Evolutionary conservation across 179 eudicot species (phyloP), one percentile per base, ranked within the genome.

Genomic region (Spinacia oleracea): DNA sequence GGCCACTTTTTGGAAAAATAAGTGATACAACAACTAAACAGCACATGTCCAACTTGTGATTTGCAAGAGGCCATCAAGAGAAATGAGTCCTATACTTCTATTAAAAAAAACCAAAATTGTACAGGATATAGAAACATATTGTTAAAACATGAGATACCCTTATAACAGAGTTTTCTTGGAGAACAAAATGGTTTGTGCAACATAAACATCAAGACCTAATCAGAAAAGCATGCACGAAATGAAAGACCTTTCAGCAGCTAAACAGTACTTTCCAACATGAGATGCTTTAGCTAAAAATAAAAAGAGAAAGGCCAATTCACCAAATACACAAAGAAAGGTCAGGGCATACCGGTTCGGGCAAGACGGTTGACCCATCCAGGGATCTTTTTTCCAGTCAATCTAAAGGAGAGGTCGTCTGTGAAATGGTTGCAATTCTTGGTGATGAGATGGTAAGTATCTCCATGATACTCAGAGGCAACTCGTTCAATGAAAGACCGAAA

Each of bases 381-480:
- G 82, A 92, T 88, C 21, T 79, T 72, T 78, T 84, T 88, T 27
- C 90, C 91, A 32, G 90, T 90, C 77, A 92, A 81, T 74, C 87
- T 88, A 56, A 23, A 48, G 34, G 91, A 78, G 46, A 92, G 66
- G 51, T 92, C 97, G 77, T 92, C 94, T 29, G 97, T 89, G 81
- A 92, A 92, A 83, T 92, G 93, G 77, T 91, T 91, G 83, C 97
- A 91, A 62, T 91, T 91, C 80, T 91, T 91, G 55, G 89, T 84
- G 78, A 96, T 90, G 79, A 96, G 95, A 82, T 96, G 91, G 79
- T 96, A 96, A 42, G 97, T 90, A 81, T 96, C 92, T 64, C 99
- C 99, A 74, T 93, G 98, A 84, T 93, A 96, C 87, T 96, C 95
- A 27, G 93, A 84, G 58, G 97, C 95, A 16, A 90, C 85, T 60